Conservation (phyloP, 176 grass and related monocot species). For the Carex cristatella region DNA sequence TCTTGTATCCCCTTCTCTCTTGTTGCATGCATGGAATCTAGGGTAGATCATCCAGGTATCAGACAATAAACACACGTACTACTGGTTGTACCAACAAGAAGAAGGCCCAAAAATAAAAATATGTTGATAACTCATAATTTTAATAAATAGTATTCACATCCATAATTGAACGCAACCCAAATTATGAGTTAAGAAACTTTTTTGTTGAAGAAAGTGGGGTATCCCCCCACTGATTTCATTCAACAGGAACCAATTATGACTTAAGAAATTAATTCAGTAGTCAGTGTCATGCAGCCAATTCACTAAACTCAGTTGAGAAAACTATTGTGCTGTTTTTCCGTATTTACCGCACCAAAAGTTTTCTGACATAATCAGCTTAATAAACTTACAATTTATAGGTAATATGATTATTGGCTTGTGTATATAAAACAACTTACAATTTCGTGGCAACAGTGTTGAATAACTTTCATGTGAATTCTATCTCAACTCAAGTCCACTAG, state of each 20-base stretch:
- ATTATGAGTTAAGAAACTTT: neutral
- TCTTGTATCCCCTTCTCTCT: neutral
- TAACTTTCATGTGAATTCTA: neutral
- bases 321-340: neutral
- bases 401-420: neutral
- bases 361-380: neutral
- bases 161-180: neutral
- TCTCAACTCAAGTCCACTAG: constrained; percentile 15
- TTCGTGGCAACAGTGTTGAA: constrained; percentile 3
- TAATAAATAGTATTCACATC: neutral
- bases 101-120: neutral
- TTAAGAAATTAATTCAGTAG: neutral
- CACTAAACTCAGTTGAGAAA: neutral
- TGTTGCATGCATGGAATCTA: constrained; percentile 9
- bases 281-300: constrained; percentile 8
- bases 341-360: neutral
- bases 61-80: neutral
- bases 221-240: too few relatives aligned
- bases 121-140: neutral
- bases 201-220: too few relatives aligned
- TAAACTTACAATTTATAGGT: neutral
- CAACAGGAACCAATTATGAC: neutral
- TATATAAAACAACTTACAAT: neutral
- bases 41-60: neutral
- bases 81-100: neutral